Conservation (phyloP, 2,329 filamentous ascomycete genomes). For the Colletotrichum sp. region DNA sequence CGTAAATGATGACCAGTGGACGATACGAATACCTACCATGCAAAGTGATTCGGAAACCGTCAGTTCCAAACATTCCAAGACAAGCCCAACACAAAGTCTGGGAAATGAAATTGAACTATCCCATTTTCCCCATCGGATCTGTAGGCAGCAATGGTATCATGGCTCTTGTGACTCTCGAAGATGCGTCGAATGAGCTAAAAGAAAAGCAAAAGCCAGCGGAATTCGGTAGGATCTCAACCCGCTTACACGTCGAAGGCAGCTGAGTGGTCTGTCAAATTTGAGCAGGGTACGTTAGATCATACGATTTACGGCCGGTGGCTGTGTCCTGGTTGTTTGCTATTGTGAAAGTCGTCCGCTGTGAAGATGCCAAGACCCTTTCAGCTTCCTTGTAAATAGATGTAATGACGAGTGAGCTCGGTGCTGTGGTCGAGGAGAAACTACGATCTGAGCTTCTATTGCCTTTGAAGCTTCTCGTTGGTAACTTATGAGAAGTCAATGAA, state of each 20-base stretch:
- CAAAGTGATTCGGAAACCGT: neutral
- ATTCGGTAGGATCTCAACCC: neutral
- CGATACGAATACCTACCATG: neutral
- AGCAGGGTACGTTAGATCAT: neutral
- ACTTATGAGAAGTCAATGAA: neutral
- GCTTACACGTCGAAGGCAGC: neutral
- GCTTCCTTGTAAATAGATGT: neutral
- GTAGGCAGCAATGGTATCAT: rapidly evolving
- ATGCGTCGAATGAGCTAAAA: neutral
- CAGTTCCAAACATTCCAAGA: neutral
- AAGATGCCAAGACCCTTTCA: neutral
- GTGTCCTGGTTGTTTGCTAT: neutral
- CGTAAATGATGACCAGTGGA: neutral
- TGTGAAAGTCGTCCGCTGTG: neutral
- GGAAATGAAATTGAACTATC: neutral
- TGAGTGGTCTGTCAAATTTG: neutral
- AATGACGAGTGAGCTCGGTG: neutral
- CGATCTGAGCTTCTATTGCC: neutral
- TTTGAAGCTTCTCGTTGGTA: neutral
- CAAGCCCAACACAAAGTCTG: neutral
- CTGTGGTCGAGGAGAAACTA: neutral
- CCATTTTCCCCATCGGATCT: neutral
- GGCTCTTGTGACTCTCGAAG: neutral
- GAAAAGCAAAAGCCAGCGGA: neutral
- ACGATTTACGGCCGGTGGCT: neutral